phyloP scores from a whole-genome alignment of 1,139 yeast species.

The Candida sp. region DNA sequence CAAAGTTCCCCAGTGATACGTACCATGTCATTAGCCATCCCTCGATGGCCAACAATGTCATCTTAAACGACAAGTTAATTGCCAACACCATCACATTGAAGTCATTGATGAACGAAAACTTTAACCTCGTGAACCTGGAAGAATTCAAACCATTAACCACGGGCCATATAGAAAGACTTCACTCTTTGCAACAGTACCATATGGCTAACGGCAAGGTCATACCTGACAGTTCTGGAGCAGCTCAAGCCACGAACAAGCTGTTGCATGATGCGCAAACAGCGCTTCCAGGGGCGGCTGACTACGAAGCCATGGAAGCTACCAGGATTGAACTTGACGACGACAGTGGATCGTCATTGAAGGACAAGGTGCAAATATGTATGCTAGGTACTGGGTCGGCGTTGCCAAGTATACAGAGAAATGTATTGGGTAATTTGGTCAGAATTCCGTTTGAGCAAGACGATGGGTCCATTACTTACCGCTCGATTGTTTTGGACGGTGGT shows the following conservation, averaged over 20 bases:
- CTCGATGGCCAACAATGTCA: slow-evolving; percentile 60
- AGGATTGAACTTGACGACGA: slow-evolving; percentile 12
- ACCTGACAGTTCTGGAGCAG: slow-evolving; percentile 23
- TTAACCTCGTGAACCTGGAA: slow-evolving; percentile 50
- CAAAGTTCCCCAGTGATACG: slow-evolving; percentile 52
- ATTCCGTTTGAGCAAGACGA: slow-evolving; percentile 50
- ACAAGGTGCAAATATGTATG: slow-evolving; percentile 72
- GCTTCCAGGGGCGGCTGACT: slow-evolving; percentile 13
- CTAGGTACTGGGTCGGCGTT: slow-evolving; percentile 95
- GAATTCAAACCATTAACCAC: slow-evolving; percentile 21
- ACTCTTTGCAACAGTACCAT: slow-evolving; percentile 33
- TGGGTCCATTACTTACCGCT: slow-evolving; percentile 37
- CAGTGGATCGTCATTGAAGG: slow-evolving; percentile 30
- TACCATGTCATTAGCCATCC: slow-evolving; percentile 76
- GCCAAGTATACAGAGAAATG: slow-evolving; percentile 87
- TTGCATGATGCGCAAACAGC: slow-evolving; percentile 47
- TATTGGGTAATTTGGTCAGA: slow-evolving; percentile 75
- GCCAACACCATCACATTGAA: slow-evolving; percentile 60
- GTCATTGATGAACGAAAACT: slow-evolving; percentile 53
- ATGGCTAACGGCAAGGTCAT: slow-evolving; percentile 29
- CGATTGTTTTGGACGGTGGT: slow-evolving; percentile 84
- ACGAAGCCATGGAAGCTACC: slow-evolving; percentile 6
- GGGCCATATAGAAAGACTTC: slow-evolving; percentile 25
- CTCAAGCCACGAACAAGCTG: slow-evolving; percentile 34
- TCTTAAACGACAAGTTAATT: slow-evolving; percentile 62